phyloP scores from a whole-genome alignment of 1,284 basidiomycete genomes.

The Pseudozyma flocculosa region DNA sequence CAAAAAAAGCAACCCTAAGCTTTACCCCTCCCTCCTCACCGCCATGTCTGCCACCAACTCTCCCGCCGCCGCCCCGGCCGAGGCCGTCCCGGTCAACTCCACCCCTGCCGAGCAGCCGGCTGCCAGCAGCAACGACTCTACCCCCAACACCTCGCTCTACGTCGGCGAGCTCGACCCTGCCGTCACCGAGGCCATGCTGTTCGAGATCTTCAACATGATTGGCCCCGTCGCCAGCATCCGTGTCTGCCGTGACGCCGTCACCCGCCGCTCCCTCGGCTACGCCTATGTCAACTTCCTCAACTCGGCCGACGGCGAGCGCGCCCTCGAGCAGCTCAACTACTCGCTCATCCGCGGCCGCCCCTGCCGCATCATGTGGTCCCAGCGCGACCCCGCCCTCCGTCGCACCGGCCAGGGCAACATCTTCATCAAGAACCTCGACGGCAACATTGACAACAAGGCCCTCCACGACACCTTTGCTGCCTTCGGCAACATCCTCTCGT shows the following conservation, averaged over 20 bases:
- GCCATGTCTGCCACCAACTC: constrained; percentile 45
- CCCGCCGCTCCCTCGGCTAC: constrained; percentile 98
- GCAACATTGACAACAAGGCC: constrained; percentile 99
- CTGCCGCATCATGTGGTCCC: constrained; percentile 99
- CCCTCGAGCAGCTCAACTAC: constrained; percentile 98
- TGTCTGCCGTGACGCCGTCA: constrained; percentile 99
- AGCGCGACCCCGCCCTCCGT: constrained; percentile 97
- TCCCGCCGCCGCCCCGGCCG: constrained; percentile 33
- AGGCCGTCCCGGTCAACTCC: constrained; percentile 32
- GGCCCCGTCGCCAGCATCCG: constrained; percentile 98
- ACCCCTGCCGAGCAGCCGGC: constrained; percentile 49
- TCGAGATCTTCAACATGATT: constrained; percentile 99
- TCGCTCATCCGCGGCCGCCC: constrained; percentile 97
- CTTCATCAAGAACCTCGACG: constrained; percentile 99
- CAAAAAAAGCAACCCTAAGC: background rate
- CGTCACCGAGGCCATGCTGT: constrained; percentile 99
- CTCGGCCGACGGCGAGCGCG: constrained; percentile 94
- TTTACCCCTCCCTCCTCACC: constrained; percentile 1
- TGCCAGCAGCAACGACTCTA: constrained; percentile 33
- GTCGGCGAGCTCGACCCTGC: constrained; percentile 97
- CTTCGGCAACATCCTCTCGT: constrained; percentile 97
- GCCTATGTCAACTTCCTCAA: constrained; percentile 99
- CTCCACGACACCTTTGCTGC: constrained; percentile 99
- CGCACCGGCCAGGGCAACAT: constrained; percentile 99
- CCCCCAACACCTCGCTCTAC: constrained; percentile 76